Evolutionary conservation across 2,329 filamentous ascomycete genomes (phyloP).

Genomic region (Monosporascus sp.): DNA sequence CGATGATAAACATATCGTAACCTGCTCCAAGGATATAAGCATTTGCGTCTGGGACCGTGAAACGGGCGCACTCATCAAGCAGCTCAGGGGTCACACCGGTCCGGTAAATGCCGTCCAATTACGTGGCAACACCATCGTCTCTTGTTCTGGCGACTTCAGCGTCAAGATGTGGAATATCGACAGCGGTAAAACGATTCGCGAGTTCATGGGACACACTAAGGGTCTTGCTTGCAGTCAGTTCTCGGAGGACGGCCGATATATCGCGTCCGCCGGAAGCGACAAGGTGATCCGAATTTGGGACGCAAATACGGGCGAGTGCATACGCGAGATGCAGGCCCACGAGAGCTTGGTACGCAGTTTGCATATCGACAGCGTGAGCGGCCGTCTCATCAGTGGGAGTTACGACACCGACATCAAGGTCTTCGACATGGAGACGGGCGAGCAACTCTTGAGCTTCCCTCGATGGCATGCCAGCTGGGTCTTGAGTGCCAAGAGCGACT

Average conservation of each 20-base stretch:
- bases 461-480: slow-evolving; percentile 98
- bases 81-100: slow-evolving; percentile 78
- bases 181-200: slow-evolving; percentile 81
- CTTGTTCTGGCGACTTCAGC: slow-evolving; percentile 86
- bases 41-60: slow-evolving; percentile 93
- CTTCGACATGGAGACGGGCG: slow-evolving; percentile 78
- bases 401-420: slow-evolving; percentile 97
- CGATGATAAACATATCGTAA: slow-evolving; percentile 87
- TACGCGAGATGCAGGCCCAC: slow-evolving; percentile 78
- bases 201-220: slow-evolving; percentile 86
- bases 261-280: slow-evolving; percentile 93
- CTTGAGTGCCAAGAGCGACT: slow-evolving; percentile 91
- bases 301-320: slow-evolving; percentile 79
- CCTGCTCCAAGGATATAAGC: slow-evolving; percentile 91
- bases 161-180: slow-evolving; percentile 96
- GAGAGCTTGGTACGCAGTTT: slow-evolving; percentile 81
- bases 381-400: slow-evolving; percentile 82
- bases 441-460: slow-evolving; percentile 78
- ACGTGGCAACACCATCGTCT: slow-evolving; percentile 86
- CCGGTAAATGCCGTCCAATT: slow-evolving; percentile 97
- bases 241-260: slow-evolving; percentile 87
- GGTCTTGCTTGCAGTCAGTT: slow-evolving; percentile 95
- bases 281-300: slow-evolving; percentile 95
- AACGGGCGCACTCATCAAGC: slow-evolving; percentile 70
- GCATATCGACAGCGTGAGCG: slow-evolving; percentile 83